Percentiles rank a stretch among this genome's conserved stretches.
Evolutionary conservation across 2,329 filamentous ascomycete species (phyloP).

Genomic region (Basipetospora chlamydospora): DNA sequence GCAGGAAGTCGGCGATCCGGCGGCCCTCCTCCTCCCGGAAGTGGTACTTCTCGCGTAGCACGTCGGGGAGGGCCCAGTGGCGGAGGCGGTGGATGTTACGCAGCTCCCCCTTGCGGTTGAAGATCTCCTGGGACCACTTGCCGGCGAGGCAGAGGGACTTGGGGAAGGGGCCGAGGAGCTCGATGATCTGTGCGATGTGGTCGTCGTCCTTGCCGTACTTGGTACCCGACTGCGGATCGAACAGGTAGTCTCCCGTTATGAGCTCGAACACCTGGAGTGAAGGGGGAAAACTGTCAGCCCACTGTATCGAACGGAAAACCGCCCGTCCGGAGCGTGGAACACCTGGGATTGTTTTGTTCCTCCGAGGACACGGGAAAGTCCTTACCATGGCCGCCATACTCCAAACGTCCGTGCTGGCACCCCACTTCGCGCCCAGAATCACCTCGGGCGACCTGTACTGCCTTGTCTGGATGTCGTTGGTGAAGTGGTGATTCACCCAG

Average conservation of each 20-base stretch:
- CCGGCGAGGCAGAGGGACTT: slow-evolving; percentile 83
- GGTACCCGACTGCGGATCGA: slow-evolving; percentile 94
- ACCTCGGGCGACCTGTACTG: slow-evolving; percentile 97
- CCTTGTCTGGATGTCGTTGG: slow-evolving; percentile 95
- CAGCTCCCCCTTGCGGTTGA: slow-evolving; percentile 92
- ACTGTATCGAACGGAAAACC: too few relatives aligned
- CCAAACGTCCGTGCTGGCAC: slow-evolving; percentile 98
- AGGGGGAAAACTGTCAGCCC: too few relatives aligned
- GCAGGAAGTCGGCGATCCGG: slow-evolving; percentile 65
- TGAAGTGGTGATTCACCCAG: slow-evolving; percentile 98
- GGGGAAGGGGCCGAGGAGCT: slow-evolving; percentile 84
- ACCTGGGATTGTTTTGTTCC: too few relatives aligned
- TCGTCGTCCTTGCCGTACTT: slow-evolving; percentile 99
- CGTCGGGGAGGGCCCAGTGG: slow-evolving; percentile 89
- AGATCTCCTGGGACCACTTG: slow-evolving; percentile 98
- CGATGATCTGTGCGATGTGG: slow-evolving; percentile 97
- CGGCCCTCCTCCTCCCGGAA: slow-evolving; percentile 72
- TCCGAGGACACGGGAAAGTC: slow-evolving; percentile 6
- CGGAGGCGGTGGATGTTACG: slow-evolving; percentile 93
- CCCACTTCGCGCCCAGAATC: slow-evolving; percentile 93
- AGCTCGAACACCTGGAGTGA: slow-evolving; percentile 67
- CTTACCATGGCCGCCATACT: slow-evolving; percentile 98
- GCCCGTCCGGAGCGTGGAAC: too few relatives aligned
- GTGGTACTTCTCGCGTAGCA: slow-evolving; percentile 92
- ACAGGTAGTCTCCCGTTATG: slow-evolving; percentile 95